phyloP scores from a whole-genome alignment of 2,329 filamentous ascomycete species.

The Fusarium avenaceum region DNA sequence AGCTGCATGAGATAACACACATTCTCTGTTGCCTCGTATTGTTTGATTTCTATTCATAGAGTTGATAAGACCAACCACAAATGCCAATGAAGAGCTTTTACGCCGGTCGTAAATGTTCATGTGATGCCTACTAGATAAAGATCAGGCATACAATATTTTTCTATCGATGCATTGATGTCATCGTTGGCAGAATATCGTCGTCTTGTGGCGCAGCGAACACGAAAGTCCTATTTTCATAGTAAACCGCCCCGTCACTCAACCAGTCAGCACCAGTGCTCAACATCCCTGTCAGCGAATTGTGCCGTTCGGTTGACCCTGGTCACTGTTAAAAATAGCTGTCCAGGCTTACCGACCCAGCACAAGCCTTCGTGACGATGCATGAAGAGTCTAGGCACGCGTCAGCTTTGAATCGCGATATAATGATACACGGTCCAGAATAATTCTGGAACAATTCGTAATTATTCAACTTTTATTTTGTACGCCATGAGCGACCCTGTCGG shows the following conservation, averaged over 20 bases:
- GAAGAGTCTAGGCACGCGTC: neutral
- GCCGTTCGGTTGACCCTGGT: neutral
- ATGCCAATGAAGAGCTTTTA: too few species aligned
- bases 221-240: neutral
- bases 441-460: neutral
- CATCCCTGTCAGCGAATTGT: neutral
- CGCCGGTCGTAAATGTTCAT: too few species aligned
- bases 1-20: too few species aligned
- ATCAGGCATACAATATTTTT: neutral
- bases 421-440: accelerated
- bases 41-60: too few species aligned
- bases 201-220: slow-evolving; percentile 16
- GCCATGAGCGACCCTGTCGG: neutral
- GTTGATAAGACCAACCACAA: too few species aligned
- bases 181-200: neutral
- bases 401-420: neutral
- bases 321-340: slow-evolving; percentile 16
- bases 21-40: too few species aligned
- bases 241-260: too few species aligned
- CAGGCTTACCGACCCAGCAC: neutral
- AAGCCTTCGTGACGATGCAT: too few species aligned
- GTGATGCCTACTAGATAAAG: neutral
- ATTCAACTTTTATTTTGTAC: neutral
- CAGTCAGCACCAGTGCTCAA: neutral
- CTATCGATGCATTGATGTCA: slow-evolving; percentile 1